Evolutionary conservation across 352 stramenopile genomes (phyloP).

Genomic region (Elongisporangium undulatum): DNA sequence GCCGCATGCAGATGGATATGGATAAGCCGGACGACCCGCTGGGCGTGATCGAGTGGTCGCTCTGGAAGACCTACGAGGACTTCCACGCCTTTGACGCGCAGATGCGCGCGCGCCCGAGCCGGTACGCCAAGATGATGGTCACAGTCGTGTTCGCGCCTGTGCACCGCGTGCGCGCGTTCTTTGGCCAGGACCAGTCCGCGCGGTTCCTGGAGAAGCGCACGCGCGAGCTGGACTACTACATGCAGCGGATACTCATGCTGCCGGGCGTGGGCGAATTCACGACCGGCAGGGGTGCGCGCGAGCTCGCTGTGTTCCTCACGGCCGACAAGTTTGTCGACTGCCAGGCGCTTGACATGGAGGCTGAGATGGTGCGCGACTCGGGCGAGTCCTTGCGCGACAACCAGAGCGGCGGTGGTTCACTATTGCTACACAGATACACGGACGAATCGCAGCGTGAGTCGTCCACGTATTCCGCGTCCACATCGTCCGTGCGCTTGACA

Average conservation of each 20-base stretch:
- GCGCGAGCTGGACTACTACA: conserved; percentile 79
- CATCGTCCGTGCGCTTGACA: neutral
- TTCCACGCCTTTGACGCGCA: conserved; percentile 68
- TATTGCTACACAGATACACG: neutral
- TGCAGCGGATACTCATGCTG: conserved; percentile 79
- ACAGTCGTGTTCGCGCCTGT: conserved; percentile 68
- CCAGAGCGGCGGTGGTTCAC: neutral
- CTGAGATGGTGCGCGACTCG: neutral
- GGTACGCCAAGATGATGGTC: conserved; percentile 82
- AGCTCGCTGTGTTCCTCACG: conserved; percentile 61
- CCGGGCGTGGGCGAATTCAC: conserved; percentile 61
- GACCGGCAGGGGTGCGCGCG: conserved; percentile 36
- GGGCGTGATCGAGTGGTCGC: conserved; percentile 54
- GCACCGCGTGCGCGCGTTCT: conserved; percentile 68
- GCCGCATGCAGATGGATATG: conserved; percentile 29
- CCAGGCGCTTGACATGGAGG: conserved; percentile 6
- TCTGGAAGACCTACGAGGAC: conserved; percentile 79
- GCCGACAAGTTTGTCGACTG: conserved; percentile 46
- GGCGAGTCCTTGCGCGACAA: neutral
- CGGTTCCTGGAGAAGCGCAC: conserved; percentile 73
- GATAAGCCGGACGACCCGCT: conserved; percentile 33
- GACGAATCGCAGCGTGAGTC: neutral
- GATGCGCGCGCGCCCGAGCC: conserved; percentile 47
- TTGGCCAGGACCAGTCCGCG: conserved; percentile 63
- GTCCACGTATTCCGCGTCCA: neutral